phyloP scores from a whole-genome alignment of 306 rosid species.

The Castanopsis chinensis region DNA sequence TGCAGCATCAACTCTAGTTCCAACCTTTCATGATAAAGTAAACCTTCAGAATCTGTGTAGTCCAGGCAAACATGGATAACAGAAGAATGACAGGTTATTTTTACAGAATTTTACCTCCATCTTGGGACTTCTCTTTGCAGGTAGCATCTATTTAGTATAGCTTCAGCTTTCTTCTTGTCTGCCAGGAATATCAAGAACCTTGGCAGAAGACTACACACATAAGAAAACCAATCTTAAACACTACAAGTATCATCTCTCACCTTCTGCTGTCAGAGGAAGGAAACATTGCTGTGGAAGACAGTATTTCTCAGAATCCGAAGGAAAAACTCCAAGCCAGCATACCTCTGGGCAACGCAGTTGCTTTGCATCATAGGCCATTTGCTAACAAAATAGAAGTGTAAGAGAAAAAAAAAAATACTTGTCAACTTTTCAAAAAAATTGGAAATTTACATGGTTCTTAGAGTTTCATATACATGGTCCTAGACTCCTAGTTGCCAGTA shows the following conservation, averaged over 20 bases:
- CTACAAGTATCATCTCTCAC: constrained; percentile 30
- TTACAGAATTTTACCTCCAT: constrained; percentile 64
- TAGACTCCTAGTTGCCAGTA: constrained; percentile 11
- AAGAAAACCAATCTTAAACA: constrained; percentile 13
- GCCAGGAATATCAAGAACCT: constrained; percentile 19
- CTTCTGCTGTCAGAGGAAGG: constrained; percentile 77
- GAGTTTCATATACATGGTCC: constrained; percentile 7
- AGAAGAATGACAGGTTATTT: constrained; percentile 6
- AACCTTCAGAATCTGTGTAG: neutral
- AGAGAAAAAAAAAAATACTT: neutral
- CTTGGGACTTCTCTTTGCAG: constrained; percentile 69
- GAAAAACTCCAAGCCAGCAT: constrained; percentile 87
- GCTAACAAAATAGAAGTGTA: constrained; percentile 37
- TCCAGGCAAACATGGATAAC: constrained; percentile 17
- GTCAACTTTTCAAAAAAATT: neutral
- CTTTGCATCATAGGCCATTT: constrained; percentile 87
- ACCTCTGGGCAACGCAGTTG: constrained; percentile 68
- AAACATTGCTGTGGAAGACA: constrained; percentile 73
- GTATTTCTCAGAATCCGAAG: constrained; percentile 73
- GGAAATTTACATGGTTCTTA: neutral
- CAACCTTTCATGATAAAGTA: constrained; percentile 46
- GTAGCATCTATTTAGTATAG: constrained; percentile 84
- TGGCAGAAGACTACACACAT: neutral
- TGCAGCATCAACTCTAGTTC: constrained; percentile 69
- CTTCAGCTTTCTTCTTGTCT: constrained; percentile 74